Base-by-base conservation (phyloP, 129 eudicot genomes). In the Oenanthe sinensis region DNA sequence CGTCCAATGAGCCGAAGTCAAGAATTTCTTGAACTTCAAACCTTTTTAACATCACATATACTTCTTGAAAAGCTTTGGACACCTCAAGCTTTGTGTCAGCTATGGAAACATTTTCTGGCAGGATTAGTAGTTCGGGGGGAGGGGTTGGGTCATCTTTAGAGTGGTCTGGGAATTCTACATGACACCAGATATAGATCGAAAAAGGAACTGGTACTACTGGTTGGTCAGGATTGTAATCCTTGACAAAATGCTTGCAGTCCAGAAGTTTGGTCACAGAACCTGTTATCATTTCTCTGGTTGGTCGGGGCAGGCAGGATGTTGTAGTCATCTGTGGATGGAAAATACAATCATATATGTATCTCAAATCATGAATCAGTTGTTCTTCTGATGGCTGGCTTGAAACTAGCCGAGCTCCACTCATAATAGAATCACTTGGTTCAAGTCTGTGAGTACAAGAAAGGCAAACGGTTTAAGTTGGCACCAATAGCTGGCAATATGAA, bases 161-260 rank as follows among this genome's bases (percentile, higher is more conserved):
- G 22, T 54, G 50, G 33, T 54, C 79, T 11, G 17, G 19, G 19
- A 76, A 68, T 54, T 76, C 70, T 22, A 54, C 79, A 37, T 54
- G 70, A 39, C 79, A 76, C 79, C 63, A 76, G 46, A 76, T n/a
- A 33, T 76, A 58, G 71, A 50, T 36, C 19, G 79, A 22, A 40
- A 3, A 50, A 24, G 70, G 69, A 50, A 8, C 7, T 22, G 36
- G 8, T 20, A 28, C 7, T 36, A 50, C 79, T 42, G 44, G 48
- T 37, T 54, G 60, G 48, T 76, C 79, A 40, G 48, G 70, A 43
- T 52, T 76, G 71, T 76, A 76, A 36, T 76, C 47, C 79, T 76
- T 76, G 67, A 76, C 79, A 76, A 76, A 54, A 20, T 76, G 79
- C 79, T 76, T 76, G 68, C 79, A 76, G 48, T 76, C 79, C 2